A percentile compares a stretch with the other conserved stretches of the same genome.
Evolutionary conservation across 202 grass and related monocot genomes (phyloP).

Genomic region (Miscanthus sacchariflorus): DNA sequence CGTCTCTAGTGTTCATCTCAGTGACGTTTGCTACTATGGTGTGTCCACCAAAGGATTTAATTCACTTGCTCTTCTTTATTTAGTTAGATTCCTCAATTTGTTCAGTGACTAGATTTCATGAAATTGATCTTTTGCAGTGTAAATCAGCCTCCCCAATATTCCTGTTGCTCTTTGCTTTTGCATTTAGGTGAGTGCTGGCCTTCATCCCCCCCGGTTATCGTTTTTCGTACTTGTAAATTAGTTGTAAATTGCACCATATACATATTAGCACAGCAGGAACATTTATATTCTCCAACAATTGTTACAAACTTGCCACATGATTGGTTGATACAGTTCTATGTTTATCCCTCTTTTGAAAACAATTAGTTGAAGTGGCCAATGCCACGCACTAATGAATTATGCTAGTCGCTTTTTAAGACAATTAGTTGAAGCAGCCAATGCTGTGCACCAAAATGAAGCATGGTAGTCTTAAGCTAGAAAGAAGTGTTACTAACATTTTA

Average conservation of each 20-base stretch:
- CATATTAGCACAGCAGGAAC: background rate
- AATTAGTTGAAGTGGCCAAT: constrained; percentile 20
- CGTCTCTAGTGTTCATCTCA: constrained; percentile 96
- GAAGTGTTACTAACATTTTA: background rate
- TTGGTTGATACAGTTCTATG: background rate
- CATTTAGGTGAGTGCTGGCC: constrained; percentile 81
- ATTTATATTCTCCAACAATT: background rate
- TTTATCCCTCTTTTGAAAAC: background rate
- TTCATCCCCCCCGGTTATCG: background rate
- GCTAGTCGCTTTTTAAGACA: background rate
- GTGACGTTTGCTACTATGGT: constrained; percentile 99
- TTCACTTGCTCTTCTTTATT: background rate
- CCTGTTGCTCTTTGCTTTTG: constrained; percentile 95
- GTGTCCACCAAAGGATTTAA: constrained; percentile 12
- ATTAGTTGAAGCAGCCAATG: constrained; percentile 17
- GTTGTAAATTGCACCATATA: constrained; percentile 10
- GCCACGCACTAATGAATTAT: background rate
- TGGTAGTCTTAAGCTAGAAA: background rate
- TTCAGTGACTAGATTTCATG: constrained; percentile 34
- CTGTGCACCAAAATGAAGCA: background rate
- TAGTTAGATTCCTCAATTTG: background rate
- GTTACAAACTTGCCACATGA: background rate
- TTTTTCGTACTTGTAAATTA: constrained; percentile 29
- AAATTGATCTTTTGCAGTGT: constrained; percentile 74
- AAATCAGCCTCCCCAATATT: constrained; percentile 99